Evolutionary conservation across 169 alveolate genomes (phyloP), one percentile per base, ranked within the genome.

Genomic region (Cryptosporidium xiaoi): DNA sequence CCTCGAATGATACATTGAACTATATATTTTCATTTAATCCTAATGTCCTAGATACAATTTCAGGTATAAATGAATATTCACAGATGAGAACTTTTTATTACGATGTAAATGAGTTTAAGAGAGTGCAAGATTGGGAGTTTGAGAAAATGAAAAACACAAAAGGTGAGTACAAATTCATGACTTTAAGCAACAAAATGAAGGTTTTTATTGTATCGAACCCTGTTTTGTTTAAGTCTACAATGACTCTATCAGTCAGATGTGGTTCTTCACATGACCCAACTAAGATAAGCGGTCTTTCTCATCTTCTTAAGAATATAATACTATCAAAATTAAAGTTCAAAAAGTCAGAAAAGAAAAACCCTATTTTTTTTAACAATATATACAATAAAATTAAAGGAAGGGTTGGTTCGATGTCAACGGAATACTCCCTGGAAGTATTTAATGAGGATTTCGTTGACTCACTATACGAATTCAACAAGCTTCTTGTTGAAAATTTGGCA

Each of bases 11-110:
- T 36, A 69, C 83, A 16, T 55, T 69, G 33, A 31, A 64, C 1
- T 53, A 69, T 24, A 69, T 69, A 51, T 13, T 51, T 29, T 69
- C 83, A 3, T 69, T 51, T 33, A 69, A 64, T 51, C 83, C 83
- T 4, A 51, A 51, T 53, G 27, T 69, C 31, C 20, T 69, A 46
- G 83, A 69, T 13, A 66, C 36, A 24, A 29, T 69, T 31, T 51
- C 29, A 12, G 66, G 40, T 8, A 55, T 69, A 29, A 69, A 56
- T 24, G n/a, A 36, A 7, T 69, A 31, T 20, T 69, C 83, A 5
- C 55, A 69, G 33, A 69, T 69, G 66, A 20, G 83, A 40, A 51
- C 65, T 7, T 16, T 69, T 31, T 69, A 69, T 34, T 69, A 69
- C 20, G 66, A 69, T 55, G 24, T 69, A 18, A 69, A 69, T 27